Percentiles rank a stretch among this genome's conserved stretches.
Conservation (phyloP, 331 rosid genomes). For the Erythrophleum ivorense region DNA sequence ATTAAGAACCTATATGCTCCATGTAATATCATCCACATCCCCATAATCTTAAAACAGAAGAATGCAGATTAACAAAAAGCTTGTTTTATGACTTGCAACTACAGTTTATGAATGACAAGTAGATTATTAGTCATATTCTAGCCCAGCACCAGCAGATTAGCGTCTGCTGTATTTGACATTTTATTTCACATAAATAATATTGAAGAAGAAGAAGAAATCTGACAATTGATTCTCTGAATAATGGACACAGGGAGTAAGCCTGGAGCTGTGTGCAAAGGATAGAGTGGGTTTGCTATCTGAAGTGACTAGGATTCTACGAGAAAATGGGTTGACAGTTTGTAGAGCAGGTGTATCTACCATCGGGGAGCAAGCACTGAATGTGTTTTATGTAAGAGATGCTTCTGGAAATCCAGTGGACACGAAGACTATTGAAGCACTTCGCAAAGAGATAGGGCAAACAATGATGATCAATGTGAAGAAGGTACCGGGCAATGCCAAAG, state of each 20-base stretch:
- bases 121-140: conserved; percentile 10
- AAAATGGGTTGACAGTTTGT: conserved; percentile 76
- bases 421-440: conserved; percentile 63
- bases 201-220: background rate
- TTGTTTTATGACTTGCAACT: background rate
- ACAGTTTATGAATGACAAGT: background rate
- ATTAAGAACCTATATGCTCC: conserved; percentile 45
- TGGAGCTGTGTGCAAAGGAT: conserved; percentile 85
- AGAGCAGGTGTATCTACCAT: conserved; percentile 85
- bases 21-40: conserved; percentile 48
- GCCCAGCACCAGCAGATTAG: background rate
- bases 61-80: background rate
- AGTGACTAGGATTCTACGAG: conserved; percentile 85
- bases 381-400: conserved; percentile 79
- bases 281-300: conserved; percentile 82
- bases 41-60: conserved; percentile 23
- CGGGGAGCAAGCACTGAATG: conserved; percentile 79
- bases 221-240: conserved; percentile 15
- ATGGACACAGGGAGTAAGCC: conserved; percentile 72
- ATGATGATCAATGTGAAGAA: conserved; percentile 78
- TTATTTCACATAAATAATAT: conserved; percentile 2
- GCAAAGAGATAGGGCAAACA: conserved; percentile 71
- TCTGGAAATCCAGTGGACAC: conserved; percentile 74
- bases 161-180: conserved; percentile 16
- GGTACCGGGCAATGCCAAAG: conserved; percentile 57